Conservation (phyloP, 768 basidiomycete genomes). For the Auriscalpium vulgare region DNA sequence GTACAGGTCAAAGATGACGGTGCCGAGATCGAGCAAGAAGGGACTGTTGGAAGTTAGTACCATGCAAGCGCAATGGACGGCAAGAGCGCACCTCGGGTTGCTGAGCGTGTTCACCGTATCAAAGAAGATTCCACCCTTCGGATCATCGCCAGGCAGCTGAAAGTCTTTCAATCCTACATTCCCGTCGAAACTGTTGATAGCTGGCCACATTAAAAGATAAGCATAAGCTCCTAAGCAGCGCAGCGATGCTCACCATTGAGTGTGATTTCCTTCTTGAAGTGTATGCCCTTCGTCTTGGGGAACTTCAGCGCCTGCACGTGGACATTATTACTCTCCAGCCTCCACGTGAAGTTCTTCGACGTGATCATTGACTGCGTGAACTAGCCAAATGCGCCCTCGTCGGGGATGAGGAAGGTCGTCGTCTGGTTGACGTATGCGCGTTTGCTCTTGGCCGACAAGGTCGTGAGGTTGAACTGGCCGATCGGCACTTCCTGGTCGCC, state of each 20-base stretch:
- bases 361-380: slow-evolving; percentile 63
- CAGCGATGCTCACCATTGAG: slow-evolving; percentile 38
- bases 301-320: slow-evolving; percentile 60
- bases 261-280: slow-evolving; percentile 52
- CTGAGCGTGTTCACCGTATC: slow-evolving; percentile 44
- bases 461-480: slow-evolving; percentile 44
- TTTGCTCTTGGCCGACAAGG: slow-evolving; percentile 43
- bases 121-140: slow-evolving; percentile 62
- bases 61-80: neutral
- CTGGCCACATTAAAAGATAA: slow-evolving; percentile 22
- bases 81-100: slow-evolving; percentile 43
- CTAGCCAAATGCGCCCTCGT: slow-evolving; percentile 49
- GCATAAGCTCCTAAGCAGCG: neutral
- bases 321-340: slow-evolving; percentile 45
- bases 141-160: slow-evolving; percentile 58
- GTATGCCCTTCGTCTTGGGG: slow-evolving; percentile 56
- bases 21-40: slow-evolving; percentile 62
- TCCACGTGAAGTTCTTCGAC: slow-evolving; percentile 60
- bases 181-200: slow-evolving; percentile 54
- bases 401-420: slow-evolving; percentile 46
- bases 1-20: slow-evolving; percentile 51
- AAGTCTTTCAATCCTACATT: slow-evolving; percentile 50
- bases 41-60: slow-evolving; percentile 32
- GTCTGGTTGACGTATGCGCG: slow-evolving; percentile 57
- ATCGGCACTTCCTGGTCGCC: slow-evolving; percentile 38